Conservation (phyloP, 2,329 filamentous ascomycete genomes). For the Didymella segeticola region DNA sequence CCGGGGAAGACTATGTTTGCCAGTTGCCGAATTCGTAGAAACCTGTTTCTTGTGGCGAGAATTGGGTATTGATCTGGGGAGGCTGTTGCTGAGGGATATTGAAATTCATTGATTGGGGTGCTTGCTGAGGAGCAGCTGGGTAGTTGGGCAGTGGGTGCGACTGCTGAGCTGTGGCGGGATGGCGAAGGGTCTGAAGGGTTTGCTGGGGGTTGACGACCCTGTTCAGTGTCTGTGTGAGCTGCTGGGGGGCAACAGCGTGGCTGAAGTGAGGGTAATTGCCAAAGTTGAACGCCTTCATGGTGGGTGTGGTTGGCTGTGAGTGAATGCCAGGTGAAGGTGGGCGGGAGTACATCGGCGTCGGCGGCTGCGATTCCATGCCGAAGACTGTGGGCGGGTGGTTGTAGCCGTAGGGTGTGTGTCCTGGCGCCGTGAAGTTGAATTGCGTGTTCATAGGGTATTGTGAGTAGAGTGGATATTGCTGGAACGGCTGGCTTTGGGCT, state of each 20-base stretch:
- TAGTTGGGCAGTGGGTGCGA: conserved; percentile 14
- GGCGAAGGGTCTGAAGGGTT: conserved; percentile 16
- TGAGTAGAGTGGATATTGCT: conserved; percentile 12
- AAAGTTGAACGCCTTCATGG: conserved; percentile 24
- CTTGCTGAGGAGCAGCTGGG: conserved; percentile 10
- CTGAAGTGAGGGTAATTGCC: conserved; percentile 15
- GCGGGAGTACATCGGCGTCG: conserved; percentile 17
- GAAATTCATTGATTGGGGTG: conserved; percentile 15
- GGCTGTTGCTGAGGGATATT: conserved; percentile 11
- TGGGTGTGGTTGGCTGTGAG: conserved; percentile 39
- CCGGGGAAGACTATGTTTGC: conserved; percentile 1
- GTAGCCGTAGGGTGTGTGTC: conserved; percentile 21
- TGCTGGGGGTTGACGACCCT: conserved; percentile 18
- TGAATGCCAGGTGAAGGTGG: conserved; percentile 24
- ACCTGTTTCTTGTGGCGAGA: conserved; percentile 12
- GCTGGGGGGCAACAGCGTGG: conserved; percentile 18
- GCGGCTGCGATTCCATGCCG: conserved; percentile 21
- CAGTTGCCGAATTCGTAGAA: conserved; percentile 15
- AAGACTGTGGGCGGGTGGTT: conserved; percentile 32
- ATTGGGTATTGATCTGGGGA: conserved; percentile 12
- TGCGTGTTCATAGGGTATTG: conserved; percentile 17
- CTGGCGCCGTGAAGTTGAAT: conserved; percentile 16
- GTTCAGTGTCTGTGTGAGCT: conserved; percentile 19
- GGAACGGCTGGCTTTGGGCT: conserved; percentile 18
- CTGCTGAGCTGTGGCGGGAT: conserved; percentile 16